Conservation (phyloP, 2,329 filamentous ascomycete species). For the Neofusicoccum laricinum region DNA sequence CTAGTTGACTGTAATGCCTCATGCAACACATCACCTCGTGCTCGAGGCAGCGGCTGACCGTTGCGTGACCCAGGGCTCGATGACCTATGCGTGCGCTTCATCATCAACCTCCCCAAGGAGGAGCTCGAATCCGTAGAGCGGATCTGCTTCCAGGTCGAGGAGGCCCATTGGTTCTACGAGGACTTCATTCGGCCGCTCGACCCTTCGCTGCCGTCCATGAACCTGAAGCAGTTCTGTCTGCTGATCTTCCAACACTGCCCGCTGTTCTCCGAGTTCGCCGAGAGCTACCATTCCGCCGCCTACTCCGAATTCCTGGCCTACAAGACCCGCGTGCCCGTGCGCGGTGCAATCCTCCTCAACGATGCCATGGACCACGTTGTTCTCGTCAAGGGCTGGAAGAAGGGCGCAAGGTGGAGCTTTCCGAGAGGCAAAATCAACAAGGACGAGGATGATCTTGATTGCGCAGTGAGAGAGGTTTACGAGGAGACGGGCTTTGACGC, state of each 20-base stretch:
- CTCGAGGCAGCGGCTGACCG: not conserved
- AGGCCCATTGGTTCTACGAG: constrained; percentile 99
- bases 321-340: constrained; percentile 90
- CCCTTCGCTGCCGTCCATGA: constrained; percentile 78
- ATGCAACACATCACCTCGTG: not conserved
- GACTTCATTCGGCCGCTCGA: constrained; percentile 94
- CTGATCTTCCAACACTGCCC: constrained; percentile 94
- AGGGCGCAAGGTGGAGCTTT: constrained; percentile 93
- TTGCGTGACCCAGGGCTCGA: constrained; percentile 68
- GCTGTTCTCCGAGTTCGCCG: constrained; percentile 75
- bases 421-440: constrained; percentile 98
- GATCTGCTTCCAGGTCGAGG: constrained; percentile 98
- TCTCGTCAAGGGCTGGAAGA: constrained; percentile 97
- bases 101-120: constrained; percentile 91
- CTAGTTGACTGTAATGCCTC: constrained; percentile 77
- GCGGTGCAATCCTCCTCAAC: constrained; percentile 91
- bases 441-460: constrained; percentile 89
- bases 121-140: constrained; percentile 87
- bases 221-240: constrained; percentile 79
- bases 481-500: constrained; percentile 95
- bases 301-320: constrained; percentile 92
- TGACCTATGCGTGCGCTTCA: constrained; percentile 96
- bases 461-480: constrained; percentile 89
- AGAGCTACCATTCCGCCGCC: constrained; percentile 73
- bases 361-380: constrained; percentile 91